Base-by-base conservation (phyloP, 805 yeast genomes). In the Metschnikowia noctiluminum region DNA sequence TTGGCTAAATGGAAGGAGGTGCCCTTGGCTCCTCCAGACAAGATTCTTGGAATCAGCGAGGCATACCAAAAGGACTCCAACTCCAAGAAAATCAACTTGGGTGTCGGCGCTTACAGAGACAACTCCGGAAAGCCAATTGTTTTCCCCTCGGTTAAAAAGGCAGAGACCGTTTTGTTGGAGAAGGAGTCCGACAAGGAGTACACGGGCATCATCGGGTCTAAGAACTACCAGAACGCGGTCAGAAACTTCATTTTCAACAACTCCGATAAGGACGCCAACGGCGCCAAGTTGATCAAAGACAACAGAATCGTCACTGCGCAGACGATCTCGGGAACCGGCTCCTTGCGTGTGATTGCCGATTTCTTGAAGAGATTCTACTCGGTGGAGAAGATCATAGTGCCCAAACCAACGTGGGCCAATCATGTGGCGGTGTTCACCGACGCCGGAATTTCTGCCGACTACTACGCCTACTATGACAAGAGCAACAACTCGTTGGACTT, bases 331-430 rank as follows among this genome's bases (percentile, higher is more conserved):
- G 99, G 99, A 54, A 92, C 99, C 35, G 99, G 99, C 53, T 92
- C 97, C 3, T 74, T 91, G 53, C 82, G 95, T 57, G 84, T 92
- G 35, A 82, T 90, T 43, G 92, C 87, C 26, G 92, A 85, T 62
- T 87, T 92, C 63, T 68, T 91, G 60, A 68, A 69, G 56, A 71
- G 78, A 52, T 87, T 85, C 76, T 75, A 82, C 62, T 64, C 76
- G 9, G 68, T 70, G 51, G 68, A 79, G 54, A 74, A 78, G 57
- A 78, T 91, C 49, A 78, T 84, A 62, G 77, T 89, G 46, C 94
- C 97, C 43, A 79, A 82, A 61, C 97, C 96, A 46, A 87, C 97
- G 13, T 91, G 98, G 98, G 89, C 96, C 37, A 92, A 91, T 70
- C 97, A 91, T 71, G 71, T 79, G 54, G 87, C 90, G 46, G 88